Evolutionary conservation across 169 alveolate genomes (phyloP).

Genomic region (Cardiosporidium cionae): DNA sequence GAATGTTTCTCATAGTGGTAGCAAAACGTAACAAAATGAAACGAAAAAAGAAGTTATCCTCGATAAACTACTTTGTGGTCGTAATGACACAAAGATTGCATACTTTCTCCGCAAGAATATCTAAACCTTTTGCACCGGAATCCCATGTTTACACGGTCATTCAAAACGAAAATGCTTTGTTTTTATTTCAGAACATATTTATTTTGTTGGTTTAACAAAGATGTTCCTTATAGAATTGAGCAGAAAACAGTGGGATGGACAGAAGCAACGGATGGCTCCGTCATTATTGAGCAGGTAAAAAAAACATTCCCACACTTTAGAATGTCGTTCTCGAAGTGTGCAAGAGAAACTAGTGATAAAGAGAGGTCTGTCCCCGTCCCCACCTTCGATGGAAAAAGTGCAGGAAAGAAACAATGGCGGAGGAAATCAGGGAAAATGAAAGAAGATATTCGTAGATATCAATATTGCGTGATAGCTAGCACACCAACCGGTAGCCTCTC

Average conservation of each 20-base stretch:
- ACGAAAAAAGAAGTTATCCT: no score
- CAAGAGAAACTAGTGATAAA: neutral
- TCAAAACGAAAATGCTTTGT: neutral
- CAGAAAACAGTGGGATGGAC: conserved; percentile 1
- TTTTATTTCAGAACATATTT: neutral
- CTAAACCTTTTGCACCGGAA: no score
- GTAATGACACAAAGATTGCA: no score
- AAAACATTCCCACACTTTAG: neutral
- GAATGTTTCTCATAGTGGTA: no score
- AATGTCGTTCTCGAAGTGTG: neutral
- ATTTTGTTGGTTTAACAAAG: conserved; percentile 3
- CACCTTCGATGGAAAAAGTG: neutral
- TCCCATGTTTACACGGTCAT: neutral
- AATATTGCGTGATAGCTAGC: neutral
- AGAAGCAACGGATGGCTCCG: neutral
- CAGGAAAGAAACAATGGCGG: no score
- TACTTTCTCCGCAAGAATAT: no score
- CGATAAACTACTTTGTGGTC: no score
- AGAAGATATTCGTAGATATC: neutral
- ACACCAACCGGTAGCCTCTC: neutral
- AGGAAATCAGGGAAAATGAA: no score
- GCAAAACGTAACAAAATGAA: no score
- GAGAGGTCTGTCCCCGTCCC: neutral
- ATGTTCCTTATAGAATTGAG: neutral
- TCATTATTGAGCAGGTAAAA: neutral